Base-by-base conservation (phyloP, 371 early-diverging fungal genomes). In the Zychaea mexicana region DNA sequence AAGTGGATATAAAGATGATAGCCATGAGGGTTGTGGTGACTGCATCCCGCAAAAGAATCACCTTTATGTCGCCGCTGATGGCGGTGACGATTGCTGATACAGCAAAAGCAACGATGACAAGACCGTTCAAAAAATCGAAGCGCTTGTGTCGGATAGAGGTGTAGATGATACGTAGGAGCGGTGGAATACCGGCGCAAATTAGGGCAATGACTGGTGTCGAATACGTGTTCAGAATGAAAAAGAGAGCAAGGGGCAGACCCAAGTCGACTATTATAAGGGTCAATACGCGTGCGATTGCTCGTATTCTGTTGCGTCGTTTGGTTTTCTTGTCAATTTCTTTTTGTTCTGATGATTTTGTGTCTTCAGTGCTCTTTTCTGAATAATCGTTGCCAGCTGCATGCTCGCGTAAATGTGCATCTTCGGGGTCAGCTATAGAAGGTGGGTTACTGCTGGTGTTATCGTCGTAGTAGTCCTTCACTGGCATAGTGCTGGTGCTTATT, bases 151-250 rank as follows among this genome's bases (percentile, higher is more conserved):
- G 52, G 42, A 71, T 39, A 27, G 76, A 67, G 2, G 42, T 67
- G 49, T 67, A 60, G 26, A 78, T 54, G 21, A 72, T 73, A 52
- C 49, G 63, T 10, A 84, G 30, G 24, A 80, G 52, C 13, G 84
- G 82, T n/a, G 84, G 84, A 21, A 80, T 70, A 57, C 84, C 74
- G 22, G 84, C 81, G 21, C 80, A 30, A n/a, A 84, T 38, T 38
- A 82, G 56, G 0, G 84, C 82, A 32, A 74, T 60, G 19, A 84
- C 10, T 10, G 60, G 10, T 2, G 66, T 63, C 1, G 74, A 58
- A 45, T 68, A 73, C 2, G 38, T 64, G 26, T 70, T 72, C 2
- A 73, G 38, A 0, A 71, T 52, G 46, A 79, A 84, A 61, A 69
- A 81, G 3, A 81, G 45, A 3, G 70, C 72, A 0, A 81, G 39